phyloP scores from a whole-genome alignment of 2,329 filamentous ascomycete species.

The Ophiosphaerella korrae region DNA sequence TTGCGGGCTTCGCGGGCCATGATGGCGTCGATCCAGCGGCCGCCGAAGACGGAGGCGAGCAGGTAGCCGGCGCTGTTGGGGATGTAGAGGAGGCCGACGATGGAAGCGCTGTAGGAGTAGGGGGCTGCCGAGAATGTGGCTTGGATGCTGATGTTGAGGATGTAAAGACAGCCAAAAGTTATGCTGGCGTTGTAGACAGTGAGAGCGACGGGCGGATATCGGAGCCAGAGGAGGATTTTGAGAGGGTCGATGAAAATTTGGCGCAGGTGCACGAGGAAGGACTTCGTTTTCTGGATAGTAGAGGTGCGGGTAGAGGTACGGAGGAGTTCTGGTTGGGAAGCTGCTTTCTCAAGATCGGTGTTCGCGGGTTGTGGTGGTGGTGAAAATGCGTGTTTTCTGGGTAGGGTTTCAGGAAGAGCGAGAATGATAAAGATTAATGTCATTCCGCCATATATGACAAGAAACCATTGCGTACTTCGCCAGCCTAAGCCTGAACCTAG shows the following conservation, averaged over 20 bases:
- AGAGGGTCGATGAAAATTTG: conserved; percentile 48
- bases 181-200: conserved; percentile 50
- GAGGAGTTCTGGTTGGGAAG: conserved; percentile 21
- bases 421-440: conserved; percentile 42
- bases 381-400: not conserved
- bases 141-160: conserved; percentile 49
- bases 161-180: conserved; percentile 46
- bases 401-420: conserved; percentile 36
- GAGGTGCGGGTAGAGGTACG: conserved; percentile 42
- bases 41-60: conserved; percentile 42
- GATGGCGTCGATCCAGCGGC: conserved; percentile 48
- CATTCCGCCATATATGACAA: conserved; percentile 44
- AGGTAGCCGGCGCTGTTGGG: conserved; percentile 46
- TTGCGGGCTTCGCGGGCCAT: conserved; percentile 48
- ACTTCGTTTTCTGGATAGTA: conserved; percentile 39
- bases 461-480: conserved; percentile 49
- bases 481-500: conserved; percentile 41
- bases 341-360: conserved; percentile 9
- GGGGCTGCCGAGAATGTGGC: conserved; percentile 39
- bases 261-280: conserved; percentile 30
- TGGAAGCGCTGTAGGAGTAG: conserved; percentile 44
- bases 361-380: not conserved
- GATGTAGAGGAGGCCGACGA: conserved; percentile 47
- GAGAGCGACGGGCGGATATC: conserved; percentile 45
- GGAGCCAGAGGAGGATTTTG: conserved; percentile 45